Evolutionary conservation across 2,329 filamentous ascomycete genomes (phyloP), one percentile per base, ranked within the genome.

Genomic region (Penicillium sp.): DNA sequence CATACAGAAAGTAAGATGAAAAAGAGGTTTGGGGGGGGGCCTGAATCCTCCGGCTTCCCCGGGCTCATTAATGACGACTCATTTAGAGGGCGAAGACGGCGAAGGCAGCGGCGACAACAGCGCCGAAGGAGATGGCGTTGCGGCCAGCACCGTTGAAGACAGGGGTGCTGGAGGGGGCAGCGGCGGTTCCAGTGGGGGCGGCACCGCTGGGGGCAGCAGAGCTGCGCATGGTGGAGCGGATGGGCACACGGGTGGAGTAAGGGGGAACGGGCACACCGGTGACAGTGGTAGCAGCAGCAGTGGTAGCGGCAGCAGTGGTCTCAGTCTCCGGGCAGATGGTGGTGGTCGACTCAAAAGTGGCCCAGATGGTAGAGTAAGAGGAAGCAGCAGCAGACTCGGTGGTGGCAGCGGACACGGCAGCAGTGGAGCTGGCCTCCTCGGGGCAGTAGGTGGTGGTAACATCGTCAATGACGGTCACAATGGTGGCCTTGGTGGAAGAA

Each of bases 61-160:
- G 28, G 34, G 39, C 13, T 42, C 42, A 51, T 34, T 13, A 28
- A 43, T 23, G 33, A 2, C 45, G 33, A 4, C 45, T 36, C 42
- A 42, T 45, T 69, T 72, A 72, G 54, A 73, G 65, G 46, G 68
- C 69, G 47, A 72, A 58, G 48, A 70, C 61, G 53, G 69, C 70
- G 51, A 65, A 56, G 41, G 70, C 51, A 66, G 67, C 70, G 33
- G 64, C 66, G 34, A 67, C 65, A 47, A 71, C 57, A 47, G 66
- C 69, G 53, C 70, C 70, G 53, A 71, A 55, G 67, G 66, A 68
- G 56, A 65, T 55, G 51, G 57, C 64, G 58, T 65, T 71, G 53
- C 65, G 70, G 62, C 64, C 65, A 52, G 70, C 70, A 57, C 62
- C 65, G 56, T 65, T 72, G 68, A 58, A 70, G 49, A 51, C 54